These are phyloP conservation scores for Thyridium curvatum DNA, from an alignment of 2,329 filamentous ascomycete species.

Conservation along the genomic window DNA sequence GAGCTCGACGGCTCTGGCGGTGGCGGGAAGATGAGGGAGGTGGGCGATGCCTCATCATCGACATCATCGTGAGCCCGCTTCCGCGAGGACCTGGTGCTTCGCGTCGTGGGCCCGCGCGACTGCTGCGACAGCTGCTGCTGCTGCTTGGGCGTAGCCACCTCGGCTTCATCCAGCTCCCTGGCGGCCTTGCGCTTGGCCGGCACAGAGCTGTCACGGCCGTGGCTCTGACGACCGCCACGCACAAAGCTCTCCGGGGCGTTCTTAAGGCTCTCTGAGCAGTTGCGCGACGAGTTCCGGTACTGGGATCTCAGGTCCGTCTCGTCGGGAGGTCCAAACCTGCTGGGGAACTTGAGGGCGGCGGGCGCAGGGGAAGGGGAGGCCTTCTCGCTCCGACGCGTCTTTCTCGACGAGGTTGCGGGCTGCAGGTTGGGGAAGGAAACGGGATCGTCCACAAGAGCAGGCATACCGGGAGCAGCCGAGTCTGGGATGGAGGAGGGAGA, in stretches of 20 bases:
- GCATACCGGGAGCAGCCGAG: conserved; percentile 17
- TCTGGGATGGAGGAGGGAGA: conserved; percentile 8
- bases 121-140: conserved; percentile 1
- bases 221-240: conserved; percentile 14
- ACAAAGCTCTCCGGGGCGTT: conserved; percentile 30
- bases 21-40: conserved; percentile 38
- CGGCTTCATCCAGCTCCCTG: neutral
- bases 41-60: conserved; percentile 47
- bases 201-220: conserved; percentile 5
- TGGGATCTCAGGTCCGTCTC: conserved; percentile 15
- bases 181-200: neutral
- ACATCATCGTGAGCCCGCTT: conserved; percentile 51
- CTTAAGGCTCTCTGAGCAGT: conserved; percentile 25
- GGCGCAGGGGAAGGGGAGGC: neutral
- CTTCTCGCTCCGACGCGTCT: neutral
- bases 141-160: conserved; percentile 2
- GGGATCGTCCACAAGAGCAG: conserved; percentile 15
- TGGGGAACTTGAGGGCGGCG: conserved; percentile 9
- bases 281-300: conserved; percentile 19
- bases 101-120: conserved; percentile 25
- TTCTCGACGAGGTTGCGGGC: neutral
- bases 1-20: conserved; percentile 39
- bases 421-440: conserved; percentile 11
- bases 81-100: conserved; percentile 39
- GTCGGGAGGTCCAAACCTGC: conserved; percentile 16